Conservation (phyloP, 2,329 filamentous ascomycete genomes). For the Penicillium sp. region DNA sequence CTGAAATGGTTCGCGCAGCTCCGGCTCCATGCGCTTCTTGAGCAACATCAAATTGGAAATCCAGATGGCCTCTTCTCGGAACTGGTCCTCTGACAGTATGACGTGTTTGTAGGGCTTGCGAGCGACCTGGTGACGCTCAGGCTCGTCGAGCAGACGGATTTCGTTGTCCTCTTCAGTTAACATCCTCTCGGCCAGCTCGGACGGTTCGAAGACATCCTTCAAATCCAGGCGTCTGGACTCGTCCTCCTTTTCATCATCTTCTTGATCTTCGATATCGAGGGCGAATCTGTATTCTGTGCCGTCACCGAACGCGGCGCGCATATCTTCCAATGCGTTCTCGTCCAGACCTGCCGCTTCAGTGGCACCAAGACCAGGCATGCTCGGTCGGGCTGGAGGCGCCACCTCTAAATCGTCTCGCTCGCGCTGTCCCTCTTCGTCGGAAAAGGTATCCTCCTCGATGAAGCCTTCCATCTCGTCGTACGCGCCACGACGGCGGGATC, state of each 20-base stretch:
- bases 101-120: slow-evolving; percentile 84
- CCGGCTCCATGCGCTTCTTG: slow-evolving; percentile 71
- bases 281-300: slow-evolving; percentile 96
- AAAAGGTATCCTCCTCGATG: slow-evolving; percentile 92
- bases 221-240: slow-evolving; percentile 85
- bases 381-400: slow-evolving; percentile 71
- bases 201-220: slow-evolving; percentile 97
- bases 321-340: slow-evolving; percentile 89
- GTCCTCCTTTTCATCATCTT: slow-evolving; percentile 71
- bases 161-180: slow-evolving; percentile 92
- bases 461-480: slow-evolving; percentile 90
- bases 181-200: slow-evolving; percentile 88
- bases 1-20: slow-evolving; percentile 78
- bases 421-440: slow-evolving; percentile 74
- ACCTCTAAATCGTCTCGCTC: slow-evolving; percentile 86
- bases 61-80: slow-evolving; percentile 87
- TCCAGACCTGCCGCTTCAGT: slow-evolving; percentile 83
- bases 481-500: slow-evolving; percentile 54
- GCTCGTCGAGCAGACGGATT: slow-evolving; percentile 84
- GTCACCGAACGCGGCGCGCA: slow-evolving; percentile 93
- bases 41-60: slow-evolving; percentile 87
- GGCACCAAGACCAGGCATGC: slow-evolving; percentile 64
- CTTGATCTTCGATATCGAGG: slow-evolving; percentile 80
- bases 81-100: slow-evolving; percentile 76
- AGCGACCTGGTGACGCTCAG: slow-evolving; percentile 90